Evolutionary conservation across 2,329 filamentous ascomycete genomes (phyloP), one percentile per base, ranked within the genome.

Genomic region (Coleophoma eucalyptorum): DNA sequence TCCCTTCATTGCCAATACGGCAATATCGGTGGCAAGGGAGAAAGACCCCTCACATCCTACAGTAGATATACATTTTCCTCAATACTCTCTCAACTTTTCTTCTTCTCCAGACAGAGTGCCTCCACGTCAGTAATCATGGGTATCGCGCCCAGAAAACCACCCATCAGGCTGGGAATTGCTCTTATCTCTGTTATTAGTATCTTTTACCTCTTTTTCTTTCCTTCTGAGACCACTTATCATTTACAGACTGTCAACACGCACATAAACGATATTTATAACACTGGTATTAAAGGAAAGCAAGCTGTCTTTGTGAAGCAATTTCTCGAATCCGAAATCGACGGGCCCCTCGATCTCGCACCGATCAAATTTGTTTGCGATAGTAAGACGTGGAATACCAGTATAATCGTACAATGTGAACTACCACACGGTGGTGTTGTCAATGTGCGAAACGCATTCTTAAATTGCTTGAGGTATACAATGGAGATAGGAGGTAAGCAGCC

Each of bases 401-500:
- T 75, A 18, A 59, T 76, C 18, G 65, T 76, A 58, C 66, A 69
- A n/a, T 73, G 75, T 50, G 69, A 69, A 21, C 63, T 69, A 16
- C 62, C 67, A 6, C 62, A 69, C 2, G 74, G 72, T 3, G 71
- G 70, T 4, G 56, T 76, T 12, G 70, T 65, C 8, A 65, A 68
- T 43, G 69, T 74, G 16, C 69, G 72, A 50, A 72, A 72, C 54
- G 71, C 68, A 33, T 64, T 72, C 41, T 60, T 75, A 45, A 69
- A 69, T 51, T 76, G 73, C 55, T 58, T 76, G 33, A 67, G 72
- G 40, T 67, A 71, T 42, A 72, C 71, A 21, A 73, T 76, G 15
- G 70, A 74, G 60, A 69, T 71, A 40, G 74, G 73, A 44, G 73
- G 73, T 65, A 55, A 58, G 67, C 65, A 19, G 42, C 60, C n/a